These are phyloP conservation scores for Eleusine coracana DNA, from an alignment of 176 grass and related monocot species.

Conservation along the genomic window DNA sequence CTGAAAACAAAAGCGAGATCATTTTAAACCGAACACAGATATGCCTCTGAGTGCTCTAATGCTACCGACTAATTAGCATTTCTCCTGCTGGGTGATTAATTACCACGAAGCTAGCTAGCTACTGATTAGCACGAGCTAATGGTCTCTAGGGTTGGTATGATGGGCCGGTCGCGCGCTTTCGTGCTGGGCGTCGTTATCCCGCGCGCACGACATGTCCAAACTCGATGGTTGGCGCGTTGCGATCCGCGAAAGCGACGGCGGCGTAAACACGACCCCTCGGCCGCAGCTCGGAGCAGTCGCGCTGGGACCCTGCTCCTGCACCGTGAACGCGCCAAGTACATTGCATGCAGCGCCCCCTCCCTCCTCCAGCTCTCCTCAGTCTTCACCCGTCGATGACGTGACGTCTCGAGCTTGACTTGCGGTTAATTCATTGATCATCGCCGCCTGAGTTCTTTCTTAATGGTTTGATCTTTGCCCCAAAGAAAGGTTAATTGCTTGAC, in stretches of 20 bases:
- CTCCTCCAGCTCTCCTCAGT: neutral
- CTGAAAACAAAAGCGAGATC: neutral
- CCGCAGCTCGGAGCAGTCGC: neutral
- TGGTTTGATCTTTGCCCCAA: constrained; percentile 35
- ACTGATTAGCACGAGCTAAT: neutral
- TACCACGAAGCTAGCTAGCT: constrained; percentile 3
- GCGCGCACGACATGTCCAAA: constrained; percentile 25
- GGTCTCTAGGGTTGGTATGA: constrained; percentile 43
- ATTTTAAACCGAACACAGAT: neutral
- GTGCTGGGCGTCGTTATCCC: constrained; percentile 11
- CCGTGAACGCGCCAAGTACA: constrained; percentile 31
- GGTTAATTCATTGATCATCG: no score
- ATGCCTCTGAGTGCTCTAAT: neutral
- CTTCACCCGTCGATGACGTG: constrained; percentile 38
- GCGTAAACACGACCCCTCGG: neutral
- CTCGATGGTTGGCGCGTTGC: constrained; percentile 45
- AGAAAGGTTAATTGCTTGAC: neutral
- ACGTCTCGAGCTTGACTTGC: constrained; percentile 44
- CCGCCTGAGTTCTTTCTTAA: neutral
- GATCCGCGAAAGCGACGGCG: constrained; percentile 42
- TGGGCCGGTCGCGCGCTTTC: constrained; percentile 19
- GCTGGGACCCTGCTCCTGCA: neutral
- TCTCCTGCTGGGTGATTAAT: neutral
- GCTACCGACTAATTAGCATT: neutral
- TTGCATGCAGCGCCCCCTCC: constrained; percentile 15